Percentiles rank a stretch among this genome's conserved stretches.
Evolutionary conservation across 148 eudicot genomes (phyloP).

Genomic region (Polygonum aviculare): DNA sequence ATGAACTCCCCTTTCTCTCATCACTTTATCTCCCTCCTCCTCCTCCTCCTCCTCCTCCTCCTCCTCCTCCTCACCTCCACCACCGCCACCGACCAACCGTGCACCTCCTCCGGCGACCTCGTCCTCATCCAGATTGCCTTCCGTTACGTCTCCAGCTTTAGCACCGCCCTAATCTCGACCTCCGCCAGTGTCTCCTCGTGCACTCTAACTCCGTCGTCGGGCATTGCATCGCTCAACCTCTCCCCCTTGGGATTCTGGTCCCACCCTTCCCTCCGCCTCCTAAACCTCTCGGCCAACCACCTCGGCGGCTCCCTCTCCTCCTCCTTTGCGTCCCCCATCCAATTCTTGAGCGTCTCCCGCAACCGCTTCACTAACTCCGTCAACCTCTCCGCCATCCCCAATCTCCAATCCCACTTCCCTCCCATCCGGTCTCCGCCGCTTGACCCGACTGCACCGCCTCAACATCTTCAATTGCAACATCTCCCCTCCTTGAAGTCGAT

Average conservation of each 20-base stretch:
- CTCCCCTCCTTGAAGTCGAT: constrained; percentile 36
- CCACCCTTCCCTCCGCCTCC: constrained; percentile 19
- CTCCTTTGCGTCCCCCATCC: constrained; percentile 25
- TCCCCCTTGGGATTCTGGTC: constrained; percentile 39
- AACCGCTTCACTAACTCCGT: constrained; percentile 63
- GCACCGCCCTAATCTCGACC: constrained; percentile 22
- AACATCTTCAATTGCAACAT: constrained; percentile 58
- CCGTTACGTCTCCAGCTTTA: constrained; percentile 51
- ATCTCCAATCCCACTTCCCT: constrained; percentile 30
- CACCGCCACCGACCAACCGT: constrained; percentile 7
- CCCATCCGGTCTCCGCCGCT: constrained; percentile 35
- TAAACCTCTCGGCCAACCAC: constrained; percentile 49
- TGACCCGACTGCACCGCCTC: constrained; percentile 37
- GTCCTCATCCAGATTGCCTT: constrained; percentile 46
- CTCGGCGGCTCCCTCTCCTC: constrained; percentile 52
- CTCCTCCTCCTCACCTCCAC: too few species aligned
- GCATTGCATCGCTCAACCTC: constrained; percentile 27
- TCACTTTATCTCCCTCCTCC: neutral
- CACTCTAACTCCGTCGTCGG: constrained; percentile 12
- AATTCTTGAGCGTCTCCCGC: constrained; percentile 35
- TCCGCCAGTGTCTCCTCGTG: neutral
- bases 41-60: constrained; percentile 3
- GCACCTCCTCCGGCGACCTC: constrained; percentile 26
- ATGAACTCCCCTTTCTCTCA: neutral
- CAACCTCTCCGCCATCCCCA: constrained; percentile 31